Base-by-base conservation (phyloP, 2,329 filamentous ascomycete species). In the Calonectria fujianensis region DNA sequence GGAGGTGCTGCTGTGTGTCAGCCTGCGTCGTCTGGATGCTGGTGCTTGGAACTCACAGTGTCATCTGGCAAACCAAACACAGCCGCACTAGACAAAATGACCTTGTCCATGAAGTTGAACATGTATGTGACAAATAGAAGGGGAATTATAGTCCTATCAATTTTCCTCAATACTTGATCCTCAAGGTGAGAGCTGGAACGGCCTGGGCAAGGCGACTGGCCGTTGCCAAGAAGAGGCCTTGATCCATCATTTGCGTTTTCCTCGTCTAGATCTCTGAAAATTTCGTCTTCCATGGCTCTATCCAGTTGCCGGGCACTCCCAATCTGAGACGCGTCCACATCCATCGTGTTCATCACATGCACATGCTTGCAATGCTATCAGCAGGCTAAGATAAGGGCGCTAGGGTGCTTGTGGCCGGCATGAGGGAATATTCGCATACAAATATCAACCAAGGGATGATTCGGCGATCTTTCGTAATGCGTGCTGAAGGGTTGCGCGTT, bases 41-140 rank as follows among this genome's bases (percentile, higher is more conserved):
- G 1, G 7, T 27, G 2, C 8, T 31, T 5, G 3, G 45, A 32
- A 70, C 81, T 52, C 54, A 85, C 84, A 20, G 83, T 88, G 77
- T 91, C 90, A 2, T 89, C 82, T 8, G 84, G 83, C n/a, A 91
- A 79, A 0, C 89, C 90, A 76, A 92, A 92, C 0, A 92, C 89
- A 5, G 89, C 85, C 0, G 91, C 90, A 73, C 87, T 90, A 0
- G 89, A 90, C 1, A 91, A 80, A 71, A 90, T 90, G 0, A 88
- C 88, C 80, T 93, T 93, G 81, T 93, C 91, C 86, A 92, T 90
- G 72, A 92, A 92, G 78, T 91, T 91, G 75, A 92, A 81, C 84
- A 89, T 89, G 78, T 92, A 92, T 0, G 89, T 91, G 52, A 89
- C 76, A 74, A 92, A 91, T 13, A 92, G 82, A 14, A 92, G 82